phyloP scores from a whole-genome alignment of 371 early-diverging fungal species.

The Coemansia sp. region DNA sequence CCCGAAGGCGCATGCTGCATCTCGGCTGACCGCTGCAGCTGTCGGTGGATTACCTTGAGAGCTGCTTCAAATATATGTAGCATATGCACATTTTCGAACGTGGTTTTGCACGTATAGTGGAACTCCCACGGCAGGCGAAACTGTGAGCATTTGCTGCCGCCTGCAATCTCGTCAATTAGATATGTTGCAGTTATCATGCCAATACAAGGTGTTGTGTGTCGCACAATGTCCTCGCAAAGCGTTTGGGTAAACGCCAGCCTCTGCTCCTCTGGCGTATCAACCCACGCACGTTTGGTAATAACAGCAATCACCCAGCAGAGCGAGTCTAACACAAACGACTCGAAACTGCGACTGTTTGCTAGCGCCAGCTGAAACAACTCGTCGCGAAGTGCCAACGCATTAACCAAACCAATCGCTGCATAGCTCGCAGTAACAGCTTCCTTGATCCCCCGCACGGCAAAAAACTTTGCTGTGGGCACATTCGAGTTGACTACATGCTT shows the following conservation, averaged over 20 bases:
- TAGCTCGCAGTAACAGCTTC: slow-evolving; percentile 37
- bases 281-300: slow-evolving; percentile 46
- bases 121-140: slow-evolving; percentile 48
- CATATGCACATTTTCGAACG: slow-evolving; percentile 43
- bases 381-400: slow-evolving; percentile 28
- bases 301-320: slow-evolving; percentile 48
- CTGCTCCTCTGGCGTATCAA: slow-evolving; percentile 32
- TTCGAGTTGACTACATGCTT: slow-evolving; percentile 31
- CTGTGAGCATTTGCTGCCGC: slow-evolving; percentile 49
- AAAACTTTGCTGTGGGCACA: slow-evolving; percentile 45
- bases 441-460: slow-evolving; percentile 50
- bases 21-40: slow-evolving; percentile 37
- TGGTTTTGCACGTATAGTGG: slow-evolving; percentile 43
- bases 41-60: slow-evolving; percentile 40
- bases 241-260: slow-evolving; percentile 15
- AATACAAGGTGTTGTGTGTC: slow-evolving; percentile 34
- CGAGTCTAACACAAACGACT: slow-evolving; percentile 45
- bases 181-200: slow-evolving; percentile 38
- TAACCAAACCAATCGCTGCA: slow-evolving; percentile 18
- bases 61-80: slow-evolving; percentile 37
- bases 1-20: not conserved
- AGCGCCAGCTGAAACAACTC: slow-evolving; percentile 42
- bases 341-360: slow-evolving; percentile 22
- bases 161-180: slow-evolving; percentile 42
- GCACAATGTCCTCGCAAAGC: slow-evolving; percentile 39